Evolutionary conservation across 2,329 filamentous ascomycete genomes (phyloP).

Genomic region (Paecilomyces sp.): DNA sequence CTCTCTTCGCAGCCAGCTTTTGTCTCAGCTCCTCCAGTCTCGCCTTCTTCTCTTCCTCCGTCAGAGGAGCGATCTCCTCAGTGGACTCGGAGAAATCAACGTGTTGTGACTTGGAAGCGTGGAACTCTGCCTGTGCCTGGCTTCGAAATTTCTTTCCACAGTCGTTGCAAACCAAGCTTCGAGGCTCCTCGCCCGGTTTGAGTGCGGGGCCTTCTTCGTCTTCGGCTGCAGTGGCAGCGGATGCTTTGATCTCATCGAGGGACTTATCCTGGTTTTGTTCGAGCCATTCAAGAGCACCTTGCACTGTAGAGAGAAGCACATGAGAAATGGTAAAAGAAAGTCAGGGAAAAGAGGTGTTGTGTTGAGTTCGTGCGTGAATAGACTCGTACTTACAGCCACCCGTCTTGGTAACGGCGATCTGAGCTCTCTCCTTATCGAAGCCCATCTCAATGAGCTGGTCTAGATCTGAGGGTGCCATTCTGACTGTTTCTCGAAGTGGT

Average conservation of each 20-base stretch:
- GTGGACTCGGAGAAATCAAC: conserved; percentile 88
- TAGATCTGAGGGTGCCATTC: conserved; percentile 45
- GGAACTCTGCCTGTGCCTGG: conserved; percentile 75
- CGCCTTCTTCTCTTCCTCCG: conserved; percentile 83
- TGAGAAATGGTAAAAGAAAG: conserved; percentile 6
- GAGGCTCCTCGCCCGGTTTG: conserved; percentile 62
- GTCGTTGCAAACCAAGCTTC: conserved; percentile 86
- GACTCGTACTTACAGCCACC: conserved; percentile 59
- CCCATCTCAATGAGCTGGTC: conserved; percentile 60
- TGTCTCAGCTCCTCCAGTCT: conserved; percentile 67
- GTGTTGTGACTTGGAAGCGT: conserved; percentile 86
- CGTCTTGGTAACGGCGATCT: conserved; percentile 76
- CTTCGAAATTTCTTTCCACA: conserved; percentile 87
- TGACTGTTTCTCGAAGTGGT: conserved; percentile 2
- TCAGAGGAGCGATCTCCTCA: conserved; percentile 83
- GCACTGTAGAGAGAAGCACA: conserved; percentile 48
- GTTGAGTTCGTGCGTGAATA: neutral
- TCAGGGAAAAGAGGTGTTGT: conserved; percentile 2
- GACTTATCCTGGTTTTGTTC: conserved; percentile 85
- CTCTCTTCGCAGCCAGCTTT: conserved; percentile 66
- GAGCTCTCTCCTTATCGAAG: conserved; percentile 75
- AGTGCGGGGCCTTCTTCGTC: conserved; percentile 57
- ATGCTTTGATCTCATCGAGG: conserved; percentile 67
- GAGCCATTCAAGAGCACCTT: conserved; percentile 89
- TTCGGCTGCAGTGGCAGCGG: conserved; percentile 46